Base-by-base conservation (phyloP, 129 eudicot species). In the Cynara cardunculus region DNA sequence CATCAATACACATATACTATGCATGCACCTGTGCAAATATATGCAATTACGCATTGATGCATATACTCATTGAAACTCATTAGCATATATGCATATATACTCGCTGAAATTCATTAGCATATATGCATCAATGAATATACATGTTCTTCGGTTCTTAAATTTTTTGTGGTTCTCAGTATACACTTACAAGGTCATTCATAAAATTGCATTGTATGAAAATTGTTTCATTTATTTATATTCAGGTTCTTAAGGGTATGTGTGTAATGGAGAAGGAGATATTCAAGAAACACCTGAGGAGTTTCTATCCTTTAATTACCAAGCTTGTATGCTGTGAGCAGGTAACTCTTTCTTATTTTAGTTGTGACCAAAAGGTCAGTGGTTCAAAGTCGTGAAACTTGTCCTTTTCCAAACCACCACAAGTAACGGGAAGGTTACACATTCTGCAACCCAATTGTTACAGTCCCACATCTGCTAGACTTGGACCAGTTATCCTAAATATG, bases 291-390 rank as follows among this genome's bases (percentile, higher is more conserved):
- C 90, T 95, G 24, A 88, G 90, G 76, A 91, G 92, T 80, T 95
- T 95, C 80, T 95, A 95, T 72, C 99, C 99, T 69, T 81, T 92
- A 46, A 89, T 95, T 73, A 92, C 99, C 72, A 92, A 88, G 81
- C 99, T 95, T 80, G 94, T 95, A 77, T 92, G 97, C 93, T 92
- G 97, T 70, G 99, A 95, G 86, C 99, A 90, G 99, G 99, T 95
- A 89, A 84, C 73, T 75, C 73, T 73, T 67, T n/a, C 30, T 5
- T 39, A 66, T 62, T 16, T 83, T 39, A 8, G 30, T 16, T 32
- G 6, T 21, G 68, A 62, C 69, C 28, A 24, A 22, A 64, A 64
- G 28, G 28, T 64, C 16, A 64, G 6, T 7, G 25, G 1, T 56
- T 56, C 24, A 62, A 49, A 62, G 11, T 62, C 27, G 6, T 61